Base-by-base conservation (phyloP, 306 rosid species). In the Cicer yamashitae region DNA sequence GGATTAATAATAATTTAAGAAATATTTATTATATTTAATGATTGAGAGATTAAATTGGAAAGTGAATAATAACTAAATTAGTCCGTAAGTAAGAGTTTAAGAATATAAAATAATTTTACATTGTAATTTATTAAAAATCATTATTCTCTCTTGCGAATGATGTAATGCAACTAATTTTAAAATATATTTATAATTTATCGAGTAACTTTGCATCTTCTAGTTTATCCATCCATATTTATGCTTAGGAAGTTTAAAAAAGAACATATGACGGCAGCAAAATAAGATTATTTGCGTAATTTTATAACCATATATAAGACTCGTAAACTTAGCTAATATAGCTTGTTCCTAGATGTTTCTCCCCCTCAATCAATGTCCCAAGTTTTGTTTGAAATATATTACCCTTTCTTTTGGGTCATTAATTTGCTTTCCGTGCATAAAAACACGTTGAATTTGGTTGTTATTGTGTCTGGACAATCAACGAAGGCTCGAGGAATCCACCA, bases 401-500 rank as follows among this genome's bases (percentile, higher is more conserved):
- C 8, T 15, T 25, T 9, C 41, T 50, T 81, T 14, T n/a, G 47
- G 7, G 37, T 40, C 77, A 17, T 20, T 30, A 30, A 30, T 30
- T 6, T 34, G 44, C 78, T 76, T 70, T 54, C 39, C 39, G 7
- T 54, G 25, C 62, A 51, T 61, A 15, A 56, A 51, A 61, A 69
- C 52, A 52, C 8, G 83, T 47, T 66, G 67, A 37, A 1, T 70
- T 14, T 51, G 6, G 1, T 41, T 48, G 57, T 58, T 43, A 10
- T 44, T 40, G 18, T 58, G 38, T 41, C 15, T 22, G n/a, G 6
- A 57, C 51, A 71, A 41, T 58, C 45, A 67, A 60, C 47, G 82
- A 84, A 79, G 47, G 60, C 25, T 71, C 69, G 4, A 70, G 79
- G 78, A 76, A 76, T 41, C 67, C 18, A 45, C 66, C n/a, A 48